Base-by-base conservation (phyloP, 2,329 filamentous ascomycete genomes). In the Colletotrichum abscissum region DNA sequence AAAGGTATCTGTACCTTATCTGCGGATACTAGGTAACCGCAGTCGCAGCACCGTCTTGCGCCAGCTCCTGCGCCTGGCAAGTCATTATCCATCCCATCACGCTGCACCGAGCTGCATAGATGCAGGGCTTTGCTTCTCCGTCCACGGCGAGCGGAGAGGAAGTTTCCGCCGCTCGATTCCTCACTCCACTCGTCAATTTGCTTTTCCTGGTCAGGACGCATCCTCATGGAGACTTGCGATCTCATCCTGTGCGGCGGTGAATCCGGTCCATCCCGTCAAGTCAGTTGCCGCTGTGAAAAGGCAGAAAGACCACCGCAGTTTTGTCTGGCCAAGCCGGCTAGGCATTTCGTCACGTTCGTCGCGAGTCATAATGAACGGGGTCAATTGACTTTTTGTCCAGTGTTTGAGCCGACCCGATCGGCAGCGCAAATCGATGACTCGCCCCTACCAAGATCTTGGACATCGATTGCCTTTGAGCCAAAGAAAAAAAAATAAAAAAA, bases 61-160 rank as follows among this genome's bases (percentile, higher is more conserved):
- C 42, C 42, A 49, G 42, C 42, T 11, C 42, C 42, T 49, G 19
- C 42, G 42, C 42, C 42, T 49, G 42, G 42, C 42, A 49, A 49
- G 42, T 49, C 42, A 49, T 49, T 19, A 49, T 49, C 42, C 42
- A 49, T 49, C 42, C 19, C 42, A 33, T 60, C 38, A 54, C 57
- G 28, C 24, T 30, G 28, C 58, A 42, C 35, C 58, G n/a, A 28
- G 22, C 55, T 46, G 58, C 58, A 38, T 26, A 22, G 33, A 19
- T 19, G 58, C 58, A 42, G 35, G 46, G 58, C 8, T 16, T 35
- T 55, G 46, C 42, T n/a, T n/a, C 67, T 49, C 59, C 58, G 66
- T 69, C 58, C 26, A 35, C 66, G 58, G 49, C 66, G 14, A 30
- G 60, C 67, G 67, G 67, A 58, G 67, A 65, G 60, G 67, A 69